Evolutionary conservation across 2,329 filamentous ascomycete species (phyloP), one percentile per base, ranked within the genome.

Genomic region (Atkinsonella texensis): DNA sequence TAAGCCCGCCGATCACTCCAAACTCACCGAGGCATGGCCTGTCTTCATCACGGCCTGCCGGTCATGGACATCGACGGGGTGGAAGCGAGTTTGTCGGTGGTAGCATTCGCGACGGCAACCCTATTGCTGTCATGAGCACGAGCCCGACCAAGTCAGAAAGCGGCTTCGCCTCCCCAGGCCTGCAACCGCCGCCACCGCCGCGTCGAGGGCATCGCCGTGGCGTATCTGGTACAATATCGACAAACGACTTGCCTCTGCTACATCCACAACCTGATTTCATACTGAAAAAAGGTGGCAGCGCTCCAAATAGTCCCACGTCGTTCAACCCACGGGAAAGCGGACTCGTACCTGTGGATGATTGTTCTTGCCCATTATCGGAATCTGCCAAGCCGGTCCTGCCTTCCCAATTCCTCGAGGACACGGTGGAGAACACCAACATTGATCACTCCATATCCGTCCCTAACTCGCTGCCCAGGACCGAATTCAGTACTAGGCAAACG

Each of bases 81-180:
- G 85, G 83, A 31, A 95, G 89, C 64, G 89, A 95, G 64, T 89
- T 94, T 61, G 86, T 94, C 46, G 88, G 88, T 39, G 87, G 85
- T 8, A 85, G 84, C 59, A 69, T 77, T 57, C 72, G 80, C 59
- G 67, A 74, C 67, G 70, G 79, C 12, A 79, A 76, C 46, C 72
- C 76, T 0, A 80, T 81, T 48, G 76, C 77, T 10, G 69, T 80
- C 8, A 74, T 87, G 69, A 86, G 80, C 65, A 79, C 80, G 12
- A 89, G 83, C 60, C 83, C 85, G 31, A 85, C 82, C 11, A 87
- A 83, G 57, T 73, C 74, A 50, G 76, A 81, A 28, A 72, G 73
- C 53, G 80, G 81, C 6, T 76, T 78, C 56, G 66, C 75, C 8
- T 74, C 83, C 9, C 78, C 81, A 49, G 68, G 72, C 11, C 73